phyloP scores from a whole-genome alignment of 371 early-diverging fungal genomes.

The Funneliformis caledonium region DNA sequence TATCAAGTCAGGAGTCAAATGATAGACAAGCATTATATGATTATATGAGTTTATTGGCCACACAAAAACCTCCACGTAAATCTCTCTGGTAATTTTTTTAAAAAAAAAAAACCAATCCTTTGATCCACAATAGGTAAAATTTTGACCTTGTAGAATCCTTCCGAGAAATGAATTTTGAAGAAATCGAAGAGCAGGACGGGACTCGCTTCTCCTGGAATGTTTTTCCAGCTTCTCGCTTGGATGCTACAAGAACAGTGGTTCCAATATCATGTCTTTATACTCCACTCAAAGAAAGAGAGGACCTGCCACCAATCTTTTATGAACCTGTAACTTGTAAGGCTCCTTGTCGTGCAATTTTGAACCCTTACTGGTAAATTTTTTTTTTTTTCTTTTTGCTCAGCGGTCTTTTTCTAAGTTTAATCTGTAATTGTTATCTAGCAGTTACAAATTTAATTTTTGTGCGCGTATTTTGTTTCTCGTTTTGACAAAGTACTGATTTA shows the following conservation, averaged over 20 bases:
- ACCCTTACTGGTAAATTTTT: slow-evolving; percentile 91
- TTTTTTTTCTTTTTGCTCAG: slow-evolving; percentile 1
- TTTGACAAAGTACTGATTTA: neutral
- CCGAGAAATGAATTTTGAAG: slow-evolving; percentile 79
- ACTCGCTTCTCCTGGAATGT: slow-evolving; percentile 99
- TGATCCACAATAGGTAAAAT: too few relatives aligned
- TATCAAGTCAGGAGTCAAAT: too few relatives aligned
- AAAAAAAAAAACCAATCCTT: neutral
- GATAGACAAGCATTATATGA: too few relatives aligned
- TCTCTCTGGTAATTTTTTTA: neutral
- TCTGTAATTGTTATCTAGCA: neutral
- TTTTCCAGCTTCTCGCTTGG: slow-evolving; percentile 93
- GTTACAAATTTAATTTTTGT: neutral
- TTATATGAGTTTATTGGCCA: neutral
- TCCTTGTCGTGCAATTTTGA: slow-evolving; percentile 96
- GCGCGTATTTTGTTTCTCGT: neutral
- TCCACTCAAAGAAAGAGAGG: slow-evolving; percentile 93
- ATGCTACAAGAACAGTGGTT: slow-evolving; percentile 94
- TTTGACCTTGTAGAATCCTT: slow-evolving; percentile 5
- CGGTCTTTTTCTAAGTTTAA: neutral
- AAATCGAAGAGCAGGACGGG: slow-evolving; percentile 91
- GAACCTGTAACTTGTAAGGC: slow-evolving; percentile 98
- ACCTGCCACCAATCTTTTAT: slow-evolving; percentile 85
- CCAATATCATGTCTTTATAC: slow-evolving; percentile 98
- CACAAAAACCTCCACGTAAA: slow-evolving; percentile 24